A percentile compares a stretch with the other conserved stretches of the same genome.
These are phyloP conservation scores for Tulasnella sp. DNA, from an alignment of 768 basidiomycete genomes.

Conservation along the genomic window DNA sequence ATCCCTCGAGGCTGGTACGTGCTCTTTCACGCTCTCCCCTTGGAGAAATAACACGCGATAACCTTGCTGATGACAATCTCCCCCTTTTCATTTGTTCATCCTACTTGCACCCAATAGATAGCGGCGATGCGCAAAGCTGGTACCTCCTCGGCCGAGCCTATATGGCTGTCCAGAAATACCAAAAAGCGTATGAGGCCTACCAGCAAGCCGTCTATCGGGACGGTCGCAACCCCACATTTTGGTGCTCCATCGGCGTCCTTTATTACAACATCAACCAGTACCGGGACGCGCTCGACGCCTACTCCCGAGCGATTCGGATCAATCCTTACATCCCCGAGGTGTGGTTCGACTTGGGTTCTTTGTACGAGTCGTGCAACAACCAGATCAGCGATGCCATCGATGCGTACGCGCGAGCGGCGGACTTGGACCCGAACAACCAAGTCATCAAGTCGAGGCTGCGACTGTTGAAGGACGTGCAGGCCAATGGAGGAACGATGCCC, in stretches of 20 bases:
- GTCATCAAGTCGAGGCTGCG: constrained; percentile 78
- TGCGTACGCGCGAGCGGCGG: constrained; percentile 91
- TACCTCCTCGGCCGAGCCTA: constrained; percentile 97
- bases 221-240: constrained; percentile 97
- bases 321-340: constrained; percentile 95
- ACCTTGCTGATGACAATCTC: not conserved
- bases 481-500: constrained; percentile 64
- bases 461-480: constrained; percentile 74
- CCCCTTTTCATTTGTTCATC: constrained; percentile 7
- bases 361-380: constrained; percentile 98
- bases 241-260: constrained; percentile 98
- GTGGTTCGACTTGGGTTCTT: constrained; percentile 94
- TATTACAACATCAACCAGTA: constrained; percentile 99
- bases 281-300: constrained; percentile 97
- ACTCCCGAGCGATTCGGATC: constrained; percentile 97
- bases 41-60: not conserved
- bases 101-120: constrained; percentile 53
- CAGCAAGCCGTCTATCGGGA: constrained; percentile 99
- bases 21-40: constrained; percentile 28
- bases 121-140: constrained; percentile 96
- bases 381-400: constrained; percentile 99
- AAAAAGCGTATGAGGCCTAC: constrained; percentile 99
- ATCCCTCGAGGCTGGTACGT: constrained; percentile 87
- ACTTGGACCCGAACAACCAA: constrained; percentile 83
- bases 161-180: constrained; percentile 98